phyloP scores from a whole-genome alignment of 2,329 filamentous ascomycete species.

The Arthrobotrys entomopaga region DNA sequence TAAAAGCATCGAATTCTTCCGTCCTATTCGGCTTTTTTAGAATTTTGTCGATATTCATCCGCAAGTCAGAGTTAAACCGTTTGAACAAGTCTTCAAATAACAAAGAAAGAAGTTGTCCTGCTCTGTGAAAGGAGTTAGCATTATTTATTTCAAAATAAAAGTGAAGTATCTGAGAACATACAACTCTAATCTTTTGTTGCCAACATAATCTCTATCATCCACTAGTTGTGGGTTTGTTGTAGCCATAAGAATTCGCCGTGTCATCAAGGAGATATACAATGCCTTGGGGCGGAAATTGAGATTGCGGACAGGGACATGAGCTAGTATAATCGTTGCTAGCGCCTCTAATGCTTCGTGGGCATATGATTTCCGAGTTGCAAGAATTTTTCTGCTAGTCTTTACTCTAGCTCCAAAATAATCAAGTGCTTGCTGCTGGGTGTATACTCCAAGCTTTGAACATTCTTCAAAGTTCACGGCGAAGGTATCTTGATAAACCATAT shows the following conservation, averaged over 20 bases:
- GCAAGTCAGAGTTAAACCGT: conserved; percentile 87
- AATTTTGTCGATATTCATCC: conserved; percentile 93
- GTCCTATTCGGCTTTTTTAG: conserved; percentile 92
- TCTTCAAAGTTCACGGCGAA: conserved; percentile 97
- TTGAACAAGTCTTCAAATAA: conserved; percentile 99
- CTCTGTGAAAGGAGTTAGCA: conserved; percentile 61
- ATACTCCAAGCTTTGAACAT: conserved; percentile 81
- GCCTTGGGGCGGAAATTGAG: conserved; percentile 98
- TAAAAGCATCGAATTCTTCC: conserved; percentile 84
- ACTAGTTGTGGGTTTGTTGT: conserved; percentile 88
- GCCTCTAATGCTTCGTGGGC: conserved; percentile 93
- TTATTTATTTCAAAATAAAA: background rate
- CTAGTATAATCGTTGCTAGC: conserved; percentile 89
- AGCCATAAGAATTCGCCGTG: conserved; percentile 92
- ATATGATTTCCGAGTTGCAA: conserved; percentile 64
- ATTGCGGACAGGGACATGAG: conserved; percentile 89
- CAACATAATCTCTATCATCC: conserved; percentile 96
- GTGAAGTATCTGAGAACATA: conserved; percentile 33
- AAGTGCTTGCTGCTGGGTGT: conserved; percentile 92
- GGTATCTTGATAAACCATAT: conserved; percentile 89
- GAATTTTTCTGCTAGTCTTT: conserved; percentile 80
- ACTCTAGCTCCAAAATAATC: conserved; percentile 90
- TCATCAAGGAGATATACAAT: conserved; percentile 96
- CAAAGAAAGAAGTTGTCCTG: conserved; percentile 90
- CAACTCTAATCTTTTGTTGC: conserved; percentile 94